These are phyloP conservation scores for Aeminium ludgeri DNA, from an alignment of 495 filamentous ascomycete species.

Conservation along the genomic window DNA sequence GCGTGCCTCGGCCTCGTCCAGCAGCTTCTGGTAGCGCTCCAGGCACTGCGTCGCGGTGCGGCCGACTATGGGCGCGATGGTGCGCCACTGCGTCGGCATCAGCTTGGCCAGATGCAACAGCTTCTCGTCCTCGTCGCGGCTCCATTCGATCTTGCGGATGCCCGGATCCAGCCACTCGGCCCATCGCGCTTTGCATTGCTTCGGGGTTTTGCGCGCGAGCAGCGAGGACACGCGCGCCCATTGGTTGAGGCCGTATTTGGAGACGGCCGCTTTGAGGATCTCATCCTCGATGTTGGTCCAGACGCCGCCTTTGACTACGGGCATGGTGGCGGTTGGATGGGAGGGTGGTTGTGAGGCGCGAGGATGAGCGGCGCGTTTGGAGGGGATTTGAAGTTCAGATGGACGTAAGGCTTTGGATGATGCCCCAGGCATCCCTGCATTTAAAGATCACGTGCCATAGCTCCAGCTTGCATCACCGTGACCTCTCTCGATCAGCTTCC, in stretches of 20 bases:
- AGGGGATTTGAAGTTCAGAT: too few species aligned
- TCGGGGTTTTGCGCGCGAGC: conserved; percentile 90
- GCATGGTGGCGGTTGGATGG: conserved; percentile 43
- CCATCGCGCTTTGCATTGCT: conserved; percentile 98
- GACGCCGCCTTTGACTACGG: conserved; percentile 94
- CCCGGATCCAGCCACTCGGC: conserved; percentile 94
- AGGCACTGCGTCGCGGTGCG: conserved; percentile 92
- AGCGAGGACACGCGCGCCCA: conserved; percentile 98
- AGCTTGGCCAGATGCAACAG: conserved; percentile 88
- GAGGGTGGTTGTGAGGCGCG: conserved; percentile 3
- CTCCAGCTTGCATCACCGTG: too few species aligned
- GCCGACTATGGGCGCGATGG: conserved; percentile 91
- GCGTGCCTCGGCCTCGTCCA: conserved; percentile 87
- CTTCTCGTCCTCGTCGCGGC: conserved; percentile 96
- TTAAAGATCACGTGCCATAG: too few species aligned
- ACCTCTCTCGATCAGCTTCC: too few species aligned
- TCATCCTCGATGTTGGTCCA: conserved; percentile 85
- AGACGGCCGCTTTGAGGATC: conserved; percentile 85
- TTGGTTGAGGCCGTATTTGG: conserved; percentile 95
- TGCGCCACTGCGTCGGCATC: conserved; percentile 99
- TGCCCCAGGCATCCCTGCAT: too few species aligned
- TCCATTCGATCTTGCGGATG: conserved; percentile 98
- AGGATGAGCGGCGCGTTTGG: too few species aligned
- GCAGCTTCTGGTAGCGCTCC: conserved; percentile 87
- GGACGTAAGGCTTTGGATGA: too few species aligned